phyloP scores from a whole-genome alignment of 1,284 basidiomycete species.

The Veloboletus limbatus region DNA sequence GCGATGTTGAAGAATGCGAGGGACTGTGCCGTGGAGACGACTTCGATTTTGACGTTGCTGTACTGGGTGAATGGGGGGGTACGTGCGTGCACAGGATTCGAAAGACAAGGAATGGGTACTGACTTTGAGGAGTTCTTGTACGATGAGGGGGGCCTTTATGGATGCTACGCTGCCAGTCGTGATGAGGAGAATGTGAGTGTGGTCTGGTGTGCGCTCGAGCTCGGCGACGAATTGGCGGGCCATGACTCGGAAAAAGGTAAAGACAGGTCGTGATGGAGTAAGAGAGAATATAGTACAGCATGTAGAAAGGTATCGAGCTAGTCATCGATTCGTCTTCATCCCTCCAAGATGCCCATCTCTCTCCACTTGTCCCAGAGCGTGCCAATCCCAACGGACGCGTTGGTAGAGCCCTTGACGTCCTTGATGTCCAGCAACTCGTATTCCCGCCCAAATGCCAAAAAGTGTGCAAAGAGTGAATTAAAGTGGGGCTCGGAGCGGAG shows the following conservation, averaged over 20 bases:
- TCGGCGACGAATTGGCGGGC: slow-evolving; percentile 42
- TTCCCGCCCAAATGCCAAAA: slow-evolving; percentile 89
- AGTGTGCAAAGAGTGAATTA: slow-evolving; percentile 98
- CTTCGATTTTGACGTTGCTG: slow-evolving; percentile 73
- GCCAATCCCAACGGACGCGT: slow-evolving; percentile 71
- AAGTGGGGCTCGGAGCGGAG: slow-evolving; percentile 95
- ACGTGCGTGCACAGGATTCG: not conserved
- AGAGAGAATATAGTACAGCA: slow-evolving; percentile 21
- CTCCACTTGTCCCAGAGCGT: slow-evolving; percentile 89
- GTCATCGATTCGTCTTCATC: slow-evolving; percentile 15
- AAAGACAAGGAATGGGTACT: slow-evolving; percentile 27
- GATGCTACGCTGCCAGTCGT: slow-evolving; percentile 93
- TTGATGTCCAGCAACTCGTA: slow-evolving; percentile 91
- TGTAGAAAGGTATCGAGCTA: not conserved
- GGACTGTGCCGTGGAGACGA: slow-evolving; percentile 79
- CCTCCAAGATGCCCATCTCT: slow-evolving; percentile 73
- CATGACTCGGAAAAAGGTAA: no score
- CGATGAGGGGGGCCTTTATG: slow-evolving; percentile 90
- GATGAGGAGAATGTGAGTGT: slow-evolving; percentile 77
- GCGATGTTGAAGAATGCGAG: slow-evolving; percentile 72
- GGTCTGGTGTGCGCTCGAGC: slow-evolving; percentile 42
- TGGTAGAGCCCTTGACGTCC: slow-evolving; percentile 75
- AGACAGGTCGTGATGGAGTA: not conserved
- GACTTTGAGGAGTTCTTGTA: slow-evolving; percentile 71
- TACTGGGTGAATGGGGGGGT: slow-evolving; percentile 47